phyloP scores from a whole-genome alignment of 352 stramenopile species.

The Phytophthora litchii region DNA sequence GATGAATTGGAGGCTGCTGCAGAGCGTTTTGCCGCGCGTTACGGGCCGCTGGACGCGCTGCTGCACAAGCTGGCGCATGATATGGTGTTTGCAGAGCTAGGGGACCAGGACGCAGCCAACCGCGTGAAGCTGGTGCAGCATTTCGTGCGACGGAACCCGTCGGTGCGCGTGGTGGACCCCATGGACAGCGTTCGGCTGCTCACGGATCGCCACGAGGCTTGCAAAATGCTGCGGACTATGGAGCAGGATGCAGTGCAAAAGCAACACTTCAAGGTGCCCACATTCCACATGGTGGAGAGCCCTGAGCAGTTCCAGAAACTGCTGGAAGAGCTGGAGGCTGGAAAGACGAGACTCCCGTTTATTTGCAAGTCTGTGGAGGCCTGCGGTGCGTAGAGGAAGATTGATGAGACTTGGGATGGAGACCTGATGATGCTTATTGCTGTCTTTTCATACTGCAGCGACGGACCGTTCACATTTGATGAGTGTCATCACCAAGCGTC shows the following conservation, averaged over 20 bases:
- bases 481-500: constrained; percentile 73
- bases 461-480: constrained; percentile 86
- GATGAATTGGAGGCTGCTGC: constrained; percentile 34
- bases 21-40: constrained; percentile 34
- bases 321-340: constrained; percentile 41
- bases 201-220: constrained; percentile 68
- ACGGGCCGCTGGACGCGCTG: constrained; percentile 63
- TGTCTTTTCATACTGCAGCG: constrained; percentile 36
- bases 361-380: constrained; percentile 88
- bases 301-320: constrained; percentile 47
- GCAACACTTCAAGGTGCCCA: constrained; percentile 55
- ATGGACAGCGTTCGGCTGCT: constrained; percentile 72
- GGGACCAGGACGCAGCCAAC: constrained; percentile 44
- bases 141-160: constrained; percentile 46
- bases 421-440: constrained; percentile 2
- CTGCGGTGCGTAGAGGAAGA: constrained; percentile 54
- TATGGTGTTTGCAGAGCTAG: constrained; percentile 75
- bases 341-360: constrained; percentile 56
- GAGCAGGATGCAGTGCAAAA: constrained; percentile 3
- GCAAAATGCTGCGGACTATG: constrained; percentile 51
- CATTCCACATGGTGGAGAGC: constrained; percentile 52
- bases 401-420: background rate
- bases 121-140: constrained; percentile 64
- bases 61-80: constrained; percentile 87
- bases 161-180: constrained; percentile 67